Conservation (phyloP, 106 monocot genomes). For the Allium cepa region DNA sequence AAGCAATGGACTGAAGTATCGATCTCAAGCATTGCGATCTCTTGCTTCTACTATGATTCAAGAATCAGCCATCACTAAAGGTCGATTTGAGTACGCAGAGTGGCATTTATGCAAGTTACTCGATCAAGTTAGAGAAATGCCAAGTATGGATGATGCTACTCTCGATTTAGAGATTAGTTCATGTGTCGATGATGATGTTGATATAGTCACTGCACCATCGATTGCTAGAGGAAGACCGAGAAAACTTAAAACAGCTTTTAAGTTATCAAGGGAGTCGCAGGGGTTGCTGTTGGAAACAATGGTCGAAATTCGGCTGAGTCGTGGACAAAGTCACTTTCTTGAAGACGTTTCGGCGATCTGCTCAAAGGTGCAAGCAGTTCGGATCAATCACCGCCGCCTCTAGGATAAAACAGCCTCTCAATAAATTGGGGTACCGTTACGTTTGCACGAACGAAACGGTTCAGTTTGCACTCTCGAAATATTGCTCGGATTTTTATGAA, state of each 20-base stretch:
- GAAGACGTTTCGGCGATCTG: no score
- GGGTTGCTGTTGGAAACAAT: slow-evolving; percentile 1
- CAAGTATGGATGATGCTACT: slow-evolving; percentile 25
- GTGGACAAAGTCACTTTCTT: no score
- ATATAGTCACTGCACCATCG: slow-evolving; percentile 28
- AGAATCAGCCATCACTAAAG: slow-evolving; percentile 62
- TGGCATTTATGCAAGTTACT: slow-evolving; percentile 66
- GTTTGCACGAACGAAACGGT: no score
- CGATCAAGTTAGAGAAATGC: slow-evolving; percentile 59
- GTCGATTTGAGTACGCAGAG: slow-evolving; percentile 70
- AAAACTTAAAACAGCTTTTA: slow-evolving; percentile 19
- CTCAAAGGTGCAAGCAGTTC: no score
- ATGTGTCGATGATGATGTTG: slow-evolving; percentile 26
- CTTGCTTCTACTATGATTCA: slow-evolving; percentile 72
- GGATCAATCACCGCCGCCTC: no score
- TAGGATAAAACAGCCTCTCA: no score
- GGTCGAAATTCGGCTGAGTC: no score
- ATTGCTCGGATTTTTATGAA: no score
- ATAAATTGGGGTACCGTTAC: no score
- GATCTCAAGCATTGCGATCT: slow-evolving; percentile 53
- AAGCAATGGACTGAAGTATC: slow-evolving; percentile 48
- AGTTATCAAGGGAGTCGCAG: slow-evolving; percentile 12
- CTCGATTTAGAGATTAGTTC: slow-evolving; percentile 21
- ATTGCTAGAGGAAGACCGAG: slow-evolving; percentile 48
- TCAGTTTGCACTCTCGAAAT: no score